These are phyloP conservation scores for Calonectria pauciramosa DNA, from an alignment of 2,329 filamentous ascomycete genomes.

Conservation along the genomic window DNA sequence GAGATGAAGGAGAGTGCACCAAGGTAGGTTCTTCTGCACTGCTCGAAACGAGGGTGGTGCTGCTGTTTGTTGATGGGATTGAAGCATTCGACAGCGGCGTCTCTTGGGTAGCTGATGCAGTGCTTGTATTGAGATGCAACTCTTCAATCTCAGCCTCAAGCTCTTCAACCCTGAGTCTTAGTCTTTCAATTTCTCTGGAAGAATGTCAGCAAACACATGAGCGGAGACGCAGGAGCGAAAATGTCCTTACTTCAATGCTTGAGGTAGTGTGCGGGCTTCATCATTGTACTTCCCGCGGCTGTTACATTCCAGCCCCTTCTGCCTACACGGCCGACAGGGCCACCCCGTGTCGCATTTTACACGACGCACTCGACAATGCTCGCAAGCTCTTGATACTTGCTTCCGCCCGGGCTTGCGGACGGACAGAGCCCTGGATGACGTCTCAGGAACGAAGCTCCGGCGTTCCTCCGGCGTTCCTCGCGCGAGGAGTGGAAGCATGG, in stretches of 20 bases:
- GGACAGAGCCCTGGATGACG: background rate
- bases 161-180: constrained; percentile 48
- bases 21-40: constrained; percentile 20
- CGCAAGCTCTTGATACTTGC: constrained; percentile 41
- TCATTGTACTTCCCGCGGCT: constrained; percentile 29
- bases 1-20: background rate
- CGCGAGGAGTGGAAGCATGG: constrained; percentile 26
- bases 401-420: constrained; percentile 30
- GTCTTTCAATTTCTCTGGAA: constrained; percentile 50
- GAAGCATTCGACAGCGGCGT: background rate
- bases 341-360: constrained; percentile 41
- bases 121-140: background rate
- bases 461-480: constrained; percentile 24
- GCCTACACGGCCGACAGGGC: constrained; percentile 33
- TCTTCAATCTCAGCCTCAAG: constrained; percentile 44
- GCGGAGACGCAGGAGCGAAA: no score
- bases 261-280: constrained; percentile 30
- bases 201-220: background rate
- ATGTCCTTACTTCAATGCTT: constrained; percentile 29
- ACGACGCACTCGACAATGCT: constrained; percentile 37
- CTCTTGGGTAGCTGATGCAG: constrained; percentile 38
- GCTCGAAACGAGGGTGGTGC: background rate
- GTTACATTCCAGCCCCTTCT: constrained; percentile 29
- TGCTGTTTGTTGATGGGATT: constrained; percentile 10
- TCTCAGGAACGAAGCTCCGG: constrained; percentile 6